Evolutionary conservation across 805 yeast genomes (phyloP), one percentile per base, ranked within the genome.

Genomic region (Myxozyma melibiosi): DNA sequence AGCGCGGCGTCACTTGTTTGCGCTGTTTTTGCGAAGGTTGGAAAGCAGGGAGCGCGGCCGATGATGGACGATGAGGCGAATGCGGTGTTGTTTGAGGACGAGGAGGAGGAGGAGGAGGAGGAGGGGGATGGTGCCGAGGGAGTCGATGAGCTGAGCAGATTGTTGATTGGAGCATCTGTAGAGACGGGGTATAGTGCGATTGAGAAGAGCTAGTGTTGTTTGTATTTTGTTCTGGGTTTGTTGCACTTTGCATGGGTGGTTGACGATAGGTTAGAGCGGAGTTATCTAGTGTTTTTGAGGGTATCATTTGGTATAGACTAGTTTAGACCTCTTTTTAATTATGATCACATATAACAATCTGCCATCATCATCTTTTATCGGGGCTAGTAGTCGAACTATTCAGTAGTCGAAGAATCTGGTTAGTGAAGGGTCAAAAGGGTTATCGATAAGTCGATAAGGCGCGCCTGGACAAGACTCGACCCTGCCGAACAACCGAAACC

Each of bases 1-100:
- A 55, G 68, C 9, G 73, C 67, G 4, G 38, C 65, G 1, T 67
- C 73, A 1, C 48, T 73, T 2, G 16, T 70, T 7, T 24, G 70
- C 8, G 60, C 72, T 27, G 55, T 67, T 3, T 74, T 76, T 37
- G 55, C 74, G 11, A 66, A 66, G 16, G 67, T 76, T 16, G 78
- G 78, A 5, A 71, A 66, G 7, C 61, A 51, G 18, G 62, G 61
- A 22, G 49, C 40, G 20, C 39, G 22, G 8, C 25, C n/a, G 11
- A n/a, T 9, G 14, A 7, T 25, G 8, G 18, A 16, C 5, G 52
- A 48, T 14, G 52, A 48, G 18, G 53, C 39, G 24, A 20, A 14
- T 18, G 53, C 45, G 13, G 38, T 27, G 6, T 11, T 24, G 33
- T 25, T 45, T 34, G 30, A 9, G 33, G n/a, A n/a, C n/a, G 50